These are phyloP conservation scores for Purshia tridentata DNA, from an alignment of 306 rosid genomes.

Conservation along the genomic window DNA sequence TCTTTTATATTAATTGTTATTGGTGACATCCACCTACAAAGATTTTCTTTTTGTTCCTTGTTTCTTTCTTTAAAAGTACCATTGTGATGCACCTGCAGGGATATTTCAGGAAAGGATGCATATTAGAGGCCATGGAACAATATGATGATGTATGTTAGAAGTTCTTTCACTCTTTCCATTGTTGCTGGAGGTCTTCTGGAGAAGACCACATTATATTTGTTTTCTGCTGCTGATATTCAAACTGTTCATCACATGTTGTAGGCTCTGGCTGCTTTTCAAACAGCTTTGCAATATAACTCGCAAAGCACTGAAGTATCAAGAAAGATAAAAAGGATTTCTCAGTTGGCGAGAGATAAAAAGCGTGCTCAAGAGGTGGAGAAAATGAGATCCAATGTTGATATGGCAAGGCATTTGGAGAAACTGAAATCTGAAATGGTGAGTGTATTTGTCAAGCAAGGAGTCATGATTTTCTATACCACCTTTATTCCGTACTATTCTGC, in stretches of 20 bases:
- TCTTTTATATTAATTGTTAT: constrained; percentile 12
- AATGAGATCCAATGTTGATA: constrained; percentile 79
- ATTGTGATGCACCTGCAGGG: constrained; percentile 63
- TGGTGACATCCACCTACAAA: not conserved
- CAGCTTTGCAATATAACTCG: constrained; percentile 71
- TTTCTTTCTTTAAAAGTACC: constrained; percentile 14
- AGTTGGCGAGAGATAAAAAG: constrained; percentile 62
- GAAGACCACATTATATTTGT: constrained; percentile 15
- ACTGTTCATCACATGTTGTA: constrained; percentile 32
- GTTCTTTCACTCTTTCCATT: constrained; percentile 24
- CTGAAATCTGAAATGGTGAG: constrained; percentile 87
- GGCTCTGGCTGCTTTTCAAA: constrained; percentile 84
- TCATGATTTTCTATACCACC: not conserved
- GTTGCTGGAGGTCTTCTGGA: constrained; percentile 8
- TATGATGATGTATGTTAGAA: constrained; percentile 67
- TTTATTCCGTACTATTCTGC: not conserved
- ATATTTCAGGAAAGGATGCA: constrained; percentile 93
- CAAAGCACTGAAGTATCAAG: constrained; percentile 86
- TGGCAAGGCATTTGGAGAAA: constrained; percentile 70
- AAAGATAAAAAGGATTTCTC: constrained; percentile 79
- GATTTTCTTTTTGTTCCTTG: constrained; percentile 1
- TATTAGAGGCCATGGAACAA: constrained; percentile 90
- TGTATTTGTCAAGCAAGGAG: constrained; percentile 9
- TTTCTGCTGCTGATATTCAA: constrained; percentile 31
- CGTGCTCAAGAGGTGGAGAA: constrained; percentile 82